Conservation (phyloP, 352 stramenopile species). For the Pythium dissotocum region DNA sequence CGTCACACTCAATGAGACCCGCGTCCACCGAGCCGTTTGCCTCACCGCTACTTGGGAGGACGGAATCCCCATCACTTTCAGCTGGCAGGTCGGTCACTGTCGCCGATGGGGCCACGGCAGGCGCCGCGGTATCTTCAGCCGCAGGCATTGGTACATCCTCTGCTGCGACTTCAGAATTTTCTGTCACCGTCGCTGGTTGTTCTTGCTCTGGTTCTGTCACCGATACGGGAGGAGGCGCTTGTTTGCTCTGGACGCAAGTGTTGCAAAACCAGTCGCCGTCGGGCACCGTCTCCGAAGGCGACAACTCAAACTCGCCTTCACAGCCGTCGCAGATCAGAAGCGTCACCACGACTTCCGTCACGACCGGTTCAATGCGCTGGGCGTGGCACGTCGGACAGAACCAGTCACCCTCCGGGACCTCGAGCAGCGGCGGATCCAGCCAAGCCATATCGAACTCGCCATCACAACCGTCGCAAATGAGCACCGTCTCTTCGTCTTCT, state of each 20-base stretch:
- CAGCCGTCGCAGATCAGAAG: conserved; percentile 79
- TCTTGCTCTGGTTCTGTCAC: neutral
- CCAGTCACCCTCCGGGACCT: conserved; percentile 54
- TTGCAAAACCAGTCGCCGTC: conserved; percentile 55
- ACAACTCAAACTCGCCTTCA: conserved; percentile 60
- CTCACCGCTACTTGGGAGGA: neutral
- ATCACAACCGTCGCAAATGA: conserved; percentile 74
- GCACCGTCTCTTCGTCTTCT: conserved; percentile 38
- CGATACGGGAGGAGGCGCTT: neutral
- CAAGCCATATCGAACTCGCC: conserved; percentile 55
- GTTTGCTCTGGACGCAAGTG: conserved; percentile 1
- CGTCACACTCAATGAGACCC: conserved; percentile 69
- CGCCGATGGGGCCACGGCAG: neutral
- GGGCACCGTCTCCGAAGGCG: conserved; percentile 41
- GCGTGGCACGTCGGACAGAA: conserved; percentile 35
- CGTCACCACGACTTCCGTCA: conserved; percentile 27
- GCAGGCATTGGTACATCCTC: neutral
- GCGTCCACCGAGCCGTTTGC: conserved; percentile 13
- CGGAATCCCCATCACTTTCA: neutral
- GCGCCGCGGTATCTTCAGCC: neutral
- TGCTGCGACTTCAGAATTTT: neutral
- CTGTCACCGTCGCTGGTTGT: neutral
- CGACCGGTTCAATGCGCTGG: neutral
- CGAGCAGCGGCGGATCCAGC: conserved; percentile 46
- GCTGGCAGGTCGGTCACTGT: neutral